Conservation (phyloP, 805 yeast species). For the Priceomyces haplophilus region DNA sequence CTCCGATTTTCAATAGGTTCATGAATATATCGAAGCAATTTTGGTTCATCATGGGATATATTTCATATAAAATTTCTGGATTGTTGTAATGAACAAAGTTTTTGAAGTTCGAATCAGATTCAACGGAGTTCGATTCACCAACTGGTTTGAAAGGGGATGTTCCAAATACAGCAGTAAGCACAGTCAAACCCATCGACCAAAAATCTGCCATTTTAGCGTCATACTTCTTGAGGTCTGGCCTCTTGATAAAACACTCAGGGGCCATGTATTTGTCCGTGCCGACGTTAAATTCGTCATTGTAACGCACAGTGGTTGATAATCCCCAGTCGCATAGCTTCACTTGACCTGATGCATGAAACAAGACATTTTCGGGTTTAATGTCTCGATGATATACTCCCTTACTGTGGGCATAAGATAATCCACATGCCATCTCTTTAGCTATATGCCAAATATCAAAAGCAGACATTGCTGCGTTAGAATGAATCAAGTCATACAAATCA, state of each 20-base stretch:
- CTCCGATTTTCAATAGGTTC: slow-evolving; percentile 37
- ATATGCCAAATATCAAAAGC: slow-evolving; percentile 32
- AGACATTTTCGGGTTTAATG: slow-evolving; percentile 69
- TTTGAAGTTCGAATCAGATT: slow-evolving; percentile 42
- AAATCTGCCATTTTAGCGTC: slow-evolving; percentile 48
- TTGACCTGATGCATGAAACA: slow-evolving; percentile 48
- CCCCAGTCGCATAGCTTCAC: slow-evolving; percentile 77
- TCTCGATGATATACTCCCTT: slow-evolving; percentile 66
- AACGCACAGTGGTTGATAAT: slow-evolving; percentile 44
- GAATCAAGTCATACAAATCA: slow-evolving; percentile 61
- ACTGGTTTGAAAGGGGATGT: slow-evolving; percentile 48
- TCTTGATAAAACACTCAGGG: slow-evolving; percentile 42
- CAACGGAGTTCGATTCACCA: slow-evolving; percentile 13
- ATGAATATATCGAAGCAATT: slow-evolving; percentile 42
- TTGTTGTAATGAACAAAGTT: slow-evolving; percentile 38
- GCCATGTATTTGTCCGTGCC: slow-evolving; percentile 62
- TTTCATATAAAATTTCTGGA: slow-evolving; percentile 44
- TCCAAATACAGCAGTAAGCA: slow-evolving; percentile 50
- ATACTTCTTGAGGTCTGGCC: slow-evolving; percentile 20
- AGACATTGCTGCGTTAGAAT: slow-evolving; percentile 13
- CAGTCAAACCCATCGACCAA: slow-evolving; percentile 55
- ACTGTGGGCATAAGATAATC: slow-evolving; percentile 54
- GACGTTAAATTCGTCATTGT: slow-evolving; percentile 36
- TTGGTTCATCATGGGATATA: slow-evolving; percentile 45
- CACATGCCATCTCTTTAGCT: slow-evolving; percentile 50